Conservation (phyloP, 768 basidiomycete species). For the Podaxis pistillaris region DNA sequence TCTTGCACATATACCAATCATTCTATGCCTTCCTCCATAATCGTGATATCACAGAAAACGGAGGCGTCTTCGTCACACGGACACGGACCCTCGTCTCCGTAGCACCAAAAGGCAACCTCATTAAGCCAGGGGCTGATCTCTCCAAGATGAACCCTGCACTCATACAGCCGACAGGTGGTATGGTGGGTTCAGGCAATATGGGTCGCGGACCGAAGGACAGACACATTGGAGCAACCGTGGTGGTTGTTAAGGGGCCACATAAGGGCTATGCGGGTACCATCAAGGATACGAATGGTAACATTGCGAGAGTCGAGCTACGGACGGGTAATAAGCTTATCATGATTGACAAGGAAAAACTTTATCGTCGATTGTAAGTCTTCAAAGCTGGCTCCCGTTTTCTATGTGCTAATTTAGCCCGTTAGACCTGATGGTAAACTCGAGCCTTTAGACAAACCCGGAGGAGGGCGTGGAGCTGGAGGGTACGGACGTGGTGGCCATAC, state of each 20-base stretch:
- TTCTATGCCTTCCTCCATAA: constrained; percentile 94
- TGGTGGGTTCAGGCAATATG: constrained; percentile 78
- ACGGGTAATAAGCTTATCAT: constrained; percentile 84
- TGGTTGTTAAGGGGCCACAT: constrained; percentile 80
- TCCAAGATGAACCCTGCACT: constrained; percentile 91
- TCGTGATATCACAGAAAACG: constrained; percentile 85
- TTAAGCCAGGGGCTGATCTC: constrained; percentile 70
- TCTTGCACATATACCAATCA: constrained; percentile 92
- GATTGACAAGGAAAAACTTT: constrained; percentile 78
- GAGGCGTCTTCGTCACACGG: constrained; percentile 92
- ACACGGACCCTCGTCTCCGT: constrained; percentile 79
- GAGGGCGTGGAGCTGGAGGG: constrained; percentile 19
- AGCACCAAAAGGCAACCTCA: constrained; percentile 78
- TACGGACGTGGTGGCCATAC: constrained; percentile 23
- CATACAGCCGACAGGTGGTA: constrained; percentile 62
- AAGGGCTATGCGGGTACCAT: constrained; percentile 92
- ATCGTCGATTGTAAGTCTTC: constrained; percentile 64
- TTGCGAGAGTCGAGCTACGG: constrained; percentile 90
- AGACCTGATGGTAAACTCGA: constrained; percentile 59
- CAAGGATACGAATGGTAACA: constrained; percentile 89
- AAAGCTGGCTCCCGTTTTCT: background rate
- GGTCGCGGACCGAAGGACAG: constrained; percentile 80
- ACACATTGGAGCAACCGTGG: constrained; percentile 76
- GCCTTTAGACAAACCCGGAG: constrained; percentile 39
- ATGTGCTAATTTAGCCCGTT: constrained; percentile 9